These are phyloP conservation scores for Trichomonas vaginalis DNA, from an alignment of 208 protist genomes.

Conservation along the genomic window DNA sequence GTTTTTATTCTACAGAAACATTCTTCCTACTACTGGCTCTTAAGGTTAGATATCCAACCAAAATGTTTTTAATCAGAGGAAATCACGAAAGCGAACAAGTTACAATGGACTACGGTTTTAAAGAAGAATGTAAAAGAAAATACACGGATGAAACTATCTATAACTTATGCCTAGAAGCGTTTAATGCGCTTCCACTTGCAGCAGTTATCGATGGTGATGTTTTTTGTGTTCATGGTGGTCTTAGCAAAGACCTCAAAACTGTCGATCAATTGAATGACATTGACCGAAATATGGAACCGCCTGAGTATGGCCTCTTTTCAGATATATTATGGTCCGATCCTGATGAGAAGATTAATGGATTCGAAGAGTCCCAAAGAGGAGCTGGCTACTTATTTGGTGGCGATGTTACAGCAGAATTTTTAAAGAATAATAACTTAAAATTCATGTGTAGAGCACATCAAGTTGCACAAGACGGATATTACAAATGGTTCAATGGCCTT, in stretches of 20 bases:
- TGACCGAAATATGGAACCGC: not conserved
- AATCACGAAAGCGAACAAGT: slow-evolving; percentile 37
- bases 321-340: slow-evolving; percentile 20
- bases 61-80: slow-evolving; percentile 33
- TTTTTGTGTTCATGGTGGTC: slow-evolving; percentile 18
- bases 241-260: not conserved
- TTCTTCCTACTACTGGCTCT: slow-evolving; percentile 30
- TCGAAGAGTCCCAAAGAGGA: slow-evolving; percentile 3
- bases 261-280: not conserved
- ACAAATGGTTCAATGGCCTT: slow-evolving; percentile 69
- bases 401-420: not conserved
- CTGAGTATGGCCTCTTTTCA: not conserved
- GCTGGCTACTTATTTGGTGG: slow-evolving; percentile 11
- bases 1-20: slow-evolving; percentile 30
- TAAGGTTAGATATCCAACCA: slow-evolving; percentile 30
- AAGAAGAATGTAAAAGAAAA: slow-evolving; percentile 52
- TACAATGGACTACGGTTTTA: slow-evolving; percentile 31
- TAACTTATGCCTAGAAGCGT: not conserved
- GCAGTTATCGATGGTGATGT: not conserved
- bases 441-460: slow-evolving; percentile 57
- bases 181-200: slow-evolving; percentile 6
- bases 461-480: slow-evolving; percentile 80
- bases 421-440: slow-evolving; percentile 8
- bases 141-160: slow-evolving; percentile 47
- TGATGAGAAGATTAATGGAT: not conserved